A percentile compares a stretch with the other conserved stretches of the same genome.
phyloP scores from a whole-genome alignment of 345 rosid genomes.

The Camelina laxa region DNA sequence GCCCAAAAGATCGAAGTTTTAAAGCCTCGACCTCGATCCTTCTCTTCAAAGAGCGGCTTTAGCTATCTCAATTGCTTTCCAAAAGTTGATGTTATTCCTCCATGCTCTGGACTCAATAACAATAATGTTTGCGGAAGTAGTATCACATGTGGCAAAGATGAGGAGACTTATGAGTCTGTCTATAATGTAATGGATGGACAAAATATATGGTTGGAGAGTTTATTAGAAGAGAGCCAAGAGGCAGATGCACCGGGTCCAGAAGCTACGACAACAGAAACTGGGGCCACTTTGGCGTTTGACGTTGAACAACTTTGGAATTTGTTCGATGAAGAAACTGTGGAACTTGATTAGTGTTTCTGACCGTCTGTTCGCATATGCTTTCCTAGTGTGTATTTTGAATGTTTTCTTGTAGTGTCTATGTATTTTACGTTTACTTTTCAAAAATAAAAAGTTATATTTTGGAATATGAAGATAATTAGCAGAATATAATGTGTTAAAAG shows the following conservation, averaged over 20 bases:
- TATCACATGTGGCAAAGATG: slow-evolving; percentile 27
- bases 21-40: no score
- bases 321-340: slow-evolving; percentile 19
- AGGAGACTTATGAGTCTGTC: background rate
- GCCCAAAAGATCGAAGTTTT: no score
- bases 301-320: slow-evolving; percentile 42
- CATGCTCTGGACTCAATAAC: background rate
- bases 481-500: no score
- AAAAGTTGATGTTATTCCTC: slow-evolving; percentile 22
- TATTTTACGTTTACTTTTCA: no score
- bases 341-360: slow-evolving; percentile 19
- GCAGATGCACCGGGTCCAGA: background rate
- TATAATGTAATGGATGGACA: slow-evolving; percentile 15
- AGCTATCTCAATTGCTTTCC: background rate
- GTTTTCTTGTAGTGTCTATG: no score
- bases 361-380: background rate
- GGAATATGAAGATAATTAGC: no score
- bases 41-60: no score
- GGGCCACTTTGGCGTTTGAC: slow-evolving; percentile 19
- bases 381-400: no score
- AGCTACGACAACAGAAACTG: background rate
- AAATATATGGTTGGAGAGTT: slow-evolving; percentile 40
- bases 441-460: no score
- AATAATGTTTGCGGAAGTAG: slow-evolving; percentile 16
- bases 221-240: slow-evolving; percentile 29